These are phyloP conservation scores for Postia placenta DNA, from an alignment of 768 basidiomycete species.

Conservation along the genomic window DNA sequence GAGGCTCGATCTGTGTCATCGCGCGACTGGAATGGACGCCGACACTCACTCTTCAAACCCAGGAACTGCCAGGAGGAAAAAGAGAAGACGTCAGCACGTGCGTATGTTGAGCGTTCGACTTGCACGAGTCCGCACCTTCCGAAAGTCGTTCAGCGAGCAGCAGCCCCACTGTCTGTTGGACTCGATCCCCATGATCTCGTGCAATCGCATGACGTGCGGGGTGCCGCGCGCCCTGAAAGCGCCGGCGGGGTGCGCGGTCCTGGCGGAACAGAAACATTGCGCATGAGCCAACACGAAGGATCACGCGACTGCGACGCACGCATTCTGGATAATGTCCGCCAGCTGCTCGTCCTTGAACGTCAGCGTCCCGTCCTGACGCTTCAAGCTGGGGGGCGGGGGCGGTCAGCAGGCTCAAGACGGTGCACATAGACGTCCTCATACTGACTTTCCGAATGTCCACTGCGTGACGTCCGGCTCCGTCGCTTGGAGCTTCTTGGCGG, in stretches of 20 bases:
- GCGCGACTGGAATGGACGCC: neutral
- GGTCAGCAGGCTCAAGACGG: too few relatives aligned
- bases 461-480: conserved; percentile 41
- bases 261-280: conserved; percentile 20
- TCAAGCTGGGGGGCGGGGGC: conserved; percentile 26
- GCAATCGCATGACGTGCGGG: conserved; percentile 60
- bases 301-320: conserved; percentile 38
- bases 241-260: conserved; percentile 66
- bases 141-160: conserved; percentile 80
- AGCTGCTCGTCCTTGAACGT: conserved; percentile 67
- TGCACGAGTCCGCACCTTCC: conserved; percentile 36
- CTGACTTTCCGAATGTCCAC: conserved; percentile 66
- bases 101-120: too few relatives aligned
- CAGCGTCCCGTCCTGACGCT: conserved; percentile 55
- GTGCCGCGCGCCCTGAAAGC: conserved; percentile 75
- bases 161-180: conserved; percentile 73
- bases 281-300: neutral
- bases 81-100: neutral
- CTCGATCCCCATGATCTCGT: conserved; percentile 84
- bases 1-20: neutral
- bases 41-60: conserved; percentile 60
- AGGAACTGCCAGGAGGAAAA: conserved; percentile 43
- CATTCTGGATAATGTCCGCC: conserved; percentile 56
- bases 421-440: neutral
- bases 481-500: conserved; percentile 32